These are phyloP conservation scores for Lagenidium giganteum DNA, from an alignment of 352 stramenopile species.

Conservation along the genomic window DNA sequence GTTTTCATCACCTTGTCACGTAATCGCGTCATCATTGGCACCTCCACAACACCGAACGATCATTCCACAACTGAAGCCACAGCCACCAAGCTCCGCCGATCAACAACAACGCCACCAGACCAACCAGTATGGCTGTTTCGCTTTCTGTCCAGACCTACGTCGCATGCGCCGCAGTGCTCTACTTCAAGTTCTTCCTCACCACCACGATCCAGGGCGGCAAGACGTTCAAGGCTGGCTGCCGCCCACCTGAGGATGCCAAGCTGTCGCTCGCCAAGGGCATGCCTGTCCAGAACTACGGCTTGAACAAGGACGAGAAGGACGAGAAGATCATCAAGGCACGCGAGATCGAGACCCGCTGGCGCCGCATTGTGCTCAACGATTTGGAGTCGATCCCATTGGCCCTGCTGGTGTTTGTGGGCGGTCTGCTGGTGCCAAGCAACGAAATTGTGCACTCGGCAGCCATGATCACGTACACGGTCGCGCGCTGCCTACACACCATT, in stretches of 20 bases:
- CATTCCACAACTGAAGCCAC: too few species aligned
- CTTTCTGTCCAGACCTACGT: slow-evolving; percentile 2
- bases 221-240: slow-evolving; percentile 21
- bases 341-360: slow-evolving; percentile 34
- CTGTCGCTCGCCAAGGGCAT: slow-evolving; percentile 7
- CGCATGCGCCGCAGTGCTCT: slow-evolving; percentile 10
- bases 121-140: too few species aligned
- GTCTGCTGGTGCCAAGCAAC: slow-evolving; percentile 15
- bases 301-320: slow-evolving; percentile 22
- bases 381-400: slow-evolving; percentile 43
- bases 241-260: slow-evolving; percentile 28
- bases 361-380: slow-evolving; percentile 45
- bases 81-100: too few species aligned
- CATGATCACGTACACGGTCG: slow-evolving; percentile 27
- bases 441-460: slow-evolving; percentile 9
- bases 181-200: slow-evolving; percentile 27
- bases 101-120: too few species aligned
- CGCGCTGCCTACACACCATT: slow-evolving; percentile 29
- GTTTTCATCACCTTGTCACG: too few species aligned
- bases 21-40: too few species aligned
- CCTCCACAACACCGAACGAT: too few species aligned
- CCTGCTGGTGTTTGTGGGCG: slow-evolving; percentile 29
- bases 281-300: slow-evolving; percentile 29
- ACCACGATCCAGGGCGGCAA: slow-evolving; percentile 25
- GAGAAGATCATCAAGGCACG: slow-evolving; percentile 22